These are phyloP conservation scores for Scutellaria galericulata DNA, from an alignment of 257 asterid genomes.

Conservation along the genomic window DNA sequence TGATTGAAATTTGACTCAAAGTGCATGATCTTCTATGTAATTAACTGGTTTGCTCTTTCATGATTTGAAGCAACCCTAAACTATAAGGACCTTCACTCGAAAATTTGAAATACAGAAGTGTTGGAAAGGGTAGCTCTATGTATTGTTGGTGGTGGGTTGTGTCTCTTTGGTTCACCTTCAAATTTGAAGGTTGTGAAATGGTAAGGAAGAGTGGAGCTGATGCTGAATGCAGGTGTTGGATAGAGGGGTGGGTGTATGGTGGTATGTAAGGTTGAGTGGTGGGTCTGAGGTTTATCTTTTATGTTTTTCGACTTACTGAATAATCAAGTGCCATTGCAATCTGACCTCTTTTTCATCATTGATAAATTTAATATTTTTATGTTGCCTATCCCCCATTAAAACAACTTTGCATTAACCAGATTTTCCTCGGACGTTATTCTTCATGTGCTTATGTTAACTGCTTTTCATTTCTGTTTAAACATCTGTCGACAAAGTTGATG, in stretches of 20 bases:
- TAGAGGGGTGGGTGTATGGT: not conserved
- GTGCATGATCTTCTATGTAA: no score
- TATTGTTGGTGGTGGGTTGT: not conserved
- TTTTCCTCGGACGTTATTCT: not conserved
- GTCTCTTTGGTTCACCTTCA: not conserved
- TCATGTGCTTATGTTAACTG: conserved; percentile 14
- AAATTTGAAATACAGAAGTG: not conserved
- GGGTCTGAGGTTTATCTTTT: not conserved
- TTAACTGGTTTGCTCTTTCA: no score
- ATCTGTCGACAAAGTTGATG: not conserved
- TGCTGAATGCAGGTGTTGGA: not conserved
- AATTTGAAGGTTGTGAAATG: not conserved
- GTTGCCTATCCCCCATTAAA: not conserved
- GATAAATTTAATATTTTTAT: no score
- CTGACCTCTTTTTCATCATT: no score
- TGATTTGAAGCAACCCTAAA: no score
- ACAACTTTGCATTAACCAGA: conserved; percentile 1
- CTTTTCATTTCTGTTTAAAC: conserved; percentile 24
- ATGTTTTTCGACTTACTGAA: not conserved
- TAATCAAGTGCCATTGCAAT: no score
- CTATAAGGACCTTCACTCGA: no score
- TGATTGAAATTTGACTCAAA: no score
- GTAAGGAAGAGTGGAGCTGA: not conserved
- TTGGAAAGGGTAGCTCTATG: not conserved
- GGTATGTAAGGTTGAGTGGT: not conserved